Evolutionary conservation across 805 yeast genomes (phyloP).

Genomic region (Saturnispora dispora): DNA sequence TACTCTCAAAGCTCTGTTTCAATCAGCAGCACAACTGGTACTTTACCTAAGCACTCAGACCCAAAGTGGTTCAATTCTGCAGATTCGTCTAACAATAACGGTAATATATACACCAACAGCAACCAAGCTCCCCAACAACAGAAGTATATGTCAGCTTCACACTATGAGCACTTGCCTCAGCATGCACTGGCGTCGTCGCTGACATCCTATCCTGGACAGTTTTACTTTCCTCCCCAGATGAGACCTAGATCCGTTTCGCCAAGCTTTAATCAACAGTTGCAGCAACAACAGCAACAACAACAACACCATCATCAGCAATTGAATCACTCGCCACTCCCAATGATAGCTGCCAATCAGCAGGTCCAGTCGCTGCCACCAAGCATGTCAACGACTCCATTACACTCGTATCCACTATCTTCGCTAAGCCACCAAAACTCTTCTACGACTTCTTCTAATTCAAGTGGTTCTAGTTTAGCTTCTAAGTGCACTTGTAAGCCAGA

Average conservation of each 20-base stretch:
- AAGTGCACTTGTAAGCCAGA: slow-evolving; percentile 51
- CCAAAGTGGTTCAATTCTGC: background rate
- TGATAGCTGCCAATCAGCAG: background rate
- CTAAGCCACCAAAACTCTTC: background rate
- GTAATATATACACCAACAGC: background rate
- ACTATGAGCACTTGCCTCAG: background rate
- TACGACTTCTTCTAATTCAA: background rate
- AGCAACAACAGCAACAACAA: slow-evolving; percentile 8
- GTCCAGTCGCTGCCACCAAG: background rate
- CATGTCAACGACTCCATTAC: background rate
- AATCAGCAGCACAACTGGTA: background rate
- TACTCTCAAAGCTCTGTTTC: background rate
- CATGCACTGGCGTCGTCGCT: background rate
- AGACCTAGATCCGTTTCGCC: background rate
- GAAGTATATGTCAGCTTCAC: background rate
- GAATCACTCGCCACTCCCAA: background rate
- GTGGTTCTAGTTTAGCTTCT: background rate
- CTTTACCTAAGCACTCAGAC: background rate
- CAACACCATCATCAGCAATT: slow-evolving; percentile 1
- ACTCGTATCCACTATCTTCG: background rate
- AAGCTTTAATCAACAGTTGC: slow-evolving; percentile 4
- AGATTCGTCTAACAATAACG: background rate
- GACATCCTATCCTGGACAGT: background rate
- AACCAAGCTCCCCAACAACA: background rate
- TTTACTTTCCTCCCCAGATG: background rate